Base-by-base conservation (phyloP, 1,284 basidiomycete genomes). In the Vanrija humicola region DNA sequence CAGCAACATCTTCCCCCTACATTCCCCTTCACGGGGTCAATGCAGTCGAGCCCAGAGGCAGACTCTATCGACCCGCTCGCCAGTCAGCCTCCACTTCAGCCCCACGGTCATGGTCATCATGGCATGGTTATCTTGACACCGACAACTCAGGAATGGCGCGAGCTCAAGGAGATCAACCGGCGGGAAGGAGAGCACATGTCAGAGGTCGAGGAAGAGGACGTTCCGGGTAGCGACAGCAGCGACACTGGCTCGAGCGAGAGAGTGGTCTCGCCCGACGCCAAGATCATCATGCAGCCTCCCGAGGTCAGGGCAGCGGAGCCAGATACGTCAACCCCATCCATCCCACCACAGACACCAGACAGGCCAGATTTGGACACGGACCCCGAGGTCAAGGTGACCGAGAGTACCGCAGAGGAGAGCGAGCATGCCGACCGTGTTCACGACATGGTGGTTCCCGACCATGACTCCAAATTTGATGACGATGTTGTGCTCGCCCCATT, bases 61-160 rank as follows among this genome's bases (percentile, higher is more conserved):
- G 40, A 42, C n/a, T 8, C 18, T 6, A 26, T 3, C 50, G 26
- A 38, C 34, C 52, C 43, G 8, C 38, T 16, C 19, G 21, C 9
- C 14, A 29, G 18, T 9, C 26, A 43, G 28, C 34, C 44, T 45
- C 29, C 43, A 51, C 28, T 6, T 29, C 34, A 12, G 12, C 2
- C 34, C 9, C 34, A 15, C 34, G 34, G 34, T 12, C 34, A 15
- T 12, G 34, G 34, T 34, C 34, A 34, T 15, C 23, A 21, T 38
- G 43, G 48, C 39, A 67, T 72, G 54, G 74, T 78, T 34, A 71
- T 78, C n/a, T 66, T 78, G 10, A 78, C 77, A 4, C 77, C 77
- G 16, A 78, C 77, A 6, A 78, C 77, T 0, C 72, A 77, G 46
- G 75, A 76, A 52, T 78, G 77, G 76, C 66, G 66, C 12, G 75